A percentile compares a stretch with the other conserved stretches of the same genome.
These are phyloP conservation scores for Evansstolkia leycettana DNA, from an alignment of 495 filamentous ascomycete species.

Conservation along the genomic window DNA sequence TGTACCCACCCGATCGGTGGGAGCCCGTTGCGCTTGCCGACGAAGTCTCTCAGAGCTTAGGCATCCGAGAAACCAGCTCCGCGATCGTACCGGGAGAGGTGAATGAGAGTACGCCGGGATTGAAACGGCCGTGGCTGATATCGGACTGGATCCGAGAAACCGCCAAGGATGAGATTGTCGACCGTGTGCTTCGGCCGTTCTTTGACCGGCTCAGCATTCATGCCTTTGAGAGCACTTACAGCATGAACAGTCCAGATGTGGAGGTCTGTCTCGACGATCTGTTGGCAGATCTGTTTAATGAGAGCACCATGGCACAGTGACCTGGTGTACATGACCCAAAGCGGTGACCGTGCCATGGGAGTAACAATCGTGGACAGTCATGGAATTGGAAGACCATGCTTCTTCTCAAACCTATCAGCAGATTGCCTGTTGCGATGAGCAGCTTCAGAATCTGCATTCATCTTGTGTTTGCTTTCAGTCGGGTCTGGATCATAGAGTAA, in stretches of 20 bases:
- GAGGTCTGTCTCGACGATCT: slow-evolving; percentile 55
- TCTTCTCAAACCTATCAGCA: not conserved
- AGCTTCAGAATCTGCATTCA: no score
- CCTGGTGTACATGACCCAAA: not conserved
- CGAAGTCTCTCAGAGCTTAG: slow-evolving; percentile 70
- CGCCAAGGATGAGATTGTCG: slow-evolving; percentile 58
- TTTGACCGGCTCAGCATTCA: slow-evolving; percentile 84
- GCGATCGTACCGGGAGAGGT: slow-evolving; percentile 18
- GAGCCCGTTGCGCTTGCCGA: slow-evolving; percentile 71
- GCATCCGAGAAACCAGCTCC: slow-evolving; percentile 30
- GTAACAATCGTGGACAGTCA: no score
- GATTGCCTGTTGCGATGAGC: no score
- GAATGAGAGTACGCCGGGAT: slow-evolving; percentile 21
- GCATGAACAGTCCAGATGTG: slow-evolving; percentile 60
- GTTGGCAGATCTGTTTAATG: slow-evolving; percentile 74
- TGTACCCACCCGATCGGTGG: slow-evolving; percentile 68
- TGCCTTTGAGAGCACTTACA: slow-evolving; percentile 84
- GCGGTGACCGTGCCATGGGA: no score
- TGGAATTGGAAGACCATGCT: not conserved
- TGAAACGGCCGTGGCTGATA: slow-evolving; percentile 29
- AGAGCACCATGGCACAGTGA: slow-evolving; percentile 42
- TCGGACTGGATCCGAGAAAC: slow-evolving; percentile 32
- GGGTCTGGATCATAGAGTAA: no score
- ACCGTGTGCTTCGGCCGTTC: slow-evolving; percentile 72
- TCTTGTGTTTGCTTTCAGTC: no score